A percentile compares a stretch with the other conserved stretches of the same genome.
Evolutionary conservation across 169 alveolate species (phyloP).

Genomic region (Ichthyophthirius multifiliis): DNA sequence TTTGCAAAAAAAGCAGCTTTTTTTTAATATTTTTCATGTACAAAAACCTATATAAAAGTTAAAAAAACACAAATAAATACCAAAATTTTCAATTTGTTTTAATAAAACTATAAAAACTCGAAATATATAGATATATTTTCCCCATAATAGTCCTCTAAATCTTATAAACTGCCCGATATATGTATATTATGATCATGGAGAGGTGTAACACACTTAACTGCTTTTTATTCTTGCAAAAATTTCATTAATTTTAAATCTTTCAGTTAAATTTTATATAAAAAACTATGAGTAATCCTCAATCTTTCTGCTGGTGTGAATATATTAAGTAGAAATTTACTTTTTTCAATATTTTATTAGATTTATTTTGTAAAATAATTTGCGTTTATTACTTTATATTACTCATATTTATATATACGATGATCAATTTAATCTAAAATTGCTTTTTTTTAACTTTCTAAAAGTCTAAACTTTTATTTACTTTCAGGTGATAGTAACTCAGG

Average conservation of each 20-base stretch:
- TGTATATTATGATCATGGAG: not conserved
- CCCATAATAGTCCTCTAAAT: not conserved
- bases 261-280: not conserved
- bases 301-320: slow-evolving; percentile 4
- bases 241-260: not conserved
- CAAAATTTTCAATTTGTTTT: too few relatives aligned
- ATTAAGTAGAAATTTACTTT: not conserved
- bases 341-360: not conserved
- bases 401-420: not conserved
- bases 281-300: not conserved
- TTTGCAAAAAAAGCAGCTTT: not conserved
- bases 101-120: not conserved
- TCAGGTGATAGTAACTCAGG: not conserved
- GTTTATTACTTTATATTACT: not conserved
- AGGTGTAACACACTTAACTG: not conserved
- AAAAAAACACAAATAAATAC: not conserved
- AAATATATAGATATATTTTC: not conserved
- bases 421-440: not conserved
- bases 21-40: not conserved
- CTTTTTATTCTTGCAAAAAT: not conserved
- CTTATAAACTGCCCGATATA: not conserved
- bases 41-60: not conserved
- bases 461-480: not conserved
- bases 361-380: not conserved
- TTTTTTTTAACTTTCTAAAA: not conserved